Evolutionary conservation across 2,329 filamentous ascomycete genomes (phyloP).

Genomic region (Dothideomycetes sp.): DNA sequence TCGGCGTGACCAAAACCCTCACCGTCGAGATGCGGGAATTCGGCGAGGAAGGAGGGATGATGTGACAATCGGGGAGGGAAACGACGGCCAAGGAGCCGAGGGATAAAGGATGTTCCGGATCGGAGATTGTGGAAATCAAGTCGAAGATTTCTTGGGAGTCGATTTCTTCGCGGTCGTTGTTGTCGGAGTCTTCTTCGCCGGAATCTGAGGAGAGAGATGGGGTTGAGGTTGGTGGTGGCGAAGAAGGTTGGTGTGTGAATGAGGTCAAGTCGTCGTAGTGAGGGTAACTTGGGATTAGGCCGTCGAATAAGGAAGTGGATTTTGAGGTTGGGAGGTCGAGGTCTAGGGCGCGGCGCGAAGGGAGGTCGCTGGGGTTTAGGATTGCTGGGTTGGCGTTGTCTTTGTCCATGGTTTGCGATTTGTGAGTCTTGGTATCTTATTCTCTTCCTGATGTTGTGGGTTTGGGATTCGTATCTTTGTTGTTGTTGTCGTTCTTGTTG

Average conservation of each 20-base stretch:
- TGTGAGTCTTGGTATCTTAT: too few relatives aligned
- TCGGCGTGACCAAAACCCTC: slow-evolving; percentile 84
- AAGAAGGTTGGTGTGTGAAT: slow-evolving; percentile 27
- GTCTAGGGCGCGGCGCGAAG: slow-evolving; percentile 56
- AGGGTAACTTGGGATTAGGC: slow-evolving; percentile 41
- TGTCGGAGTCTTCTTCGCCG: slow-evolving; percentile 43
- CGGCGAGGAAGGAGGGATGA: slow-evolving; percentile 57
- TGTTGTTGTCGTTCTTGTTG: too few relatives aligned
- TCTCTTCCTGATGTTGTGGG: too few relatives aligned
- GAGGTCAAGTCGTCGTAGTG: slow-evolving; percentile 37
- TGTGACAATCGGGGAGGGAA: slow-evolving; percentile 86
- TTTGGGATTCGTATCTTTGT: slow-evolving; percentile 6
- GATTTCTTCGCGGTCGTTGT: slow-evolving; percentile 67
- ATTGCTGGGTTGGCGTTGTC: slow-evolving; percentile 89
- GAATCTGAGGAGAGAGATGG: slow-evolving; percentile 24
- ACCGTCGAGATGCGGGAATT: slow-evolving; percentile 62
- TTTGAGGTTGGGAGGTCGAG: slow-evolving; percentile 35
- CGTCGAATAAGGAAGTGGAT: slow-evolving; percentile 42
- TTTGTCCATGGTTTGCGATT: slow-evolving; percentile 36
- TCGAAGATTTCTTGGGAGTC: slow-evolving; percentile 98
- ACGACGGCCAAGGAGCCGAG: slow-evolving; percentile 90
- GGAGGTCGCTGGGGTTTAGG: slow-evolving; percentile 76
- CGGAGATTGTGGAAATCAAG: slow-evolving; percentile 86
- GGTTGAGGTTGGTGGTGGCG: slow-evolving; percentile 24
- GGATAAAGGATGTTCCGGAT: slow-evolving; percentile 92